Evolutionary conservation across 495 filamentous ascomycete species (phyloP).

Genomic region (Thermothielavioides terrestris): DNA sequence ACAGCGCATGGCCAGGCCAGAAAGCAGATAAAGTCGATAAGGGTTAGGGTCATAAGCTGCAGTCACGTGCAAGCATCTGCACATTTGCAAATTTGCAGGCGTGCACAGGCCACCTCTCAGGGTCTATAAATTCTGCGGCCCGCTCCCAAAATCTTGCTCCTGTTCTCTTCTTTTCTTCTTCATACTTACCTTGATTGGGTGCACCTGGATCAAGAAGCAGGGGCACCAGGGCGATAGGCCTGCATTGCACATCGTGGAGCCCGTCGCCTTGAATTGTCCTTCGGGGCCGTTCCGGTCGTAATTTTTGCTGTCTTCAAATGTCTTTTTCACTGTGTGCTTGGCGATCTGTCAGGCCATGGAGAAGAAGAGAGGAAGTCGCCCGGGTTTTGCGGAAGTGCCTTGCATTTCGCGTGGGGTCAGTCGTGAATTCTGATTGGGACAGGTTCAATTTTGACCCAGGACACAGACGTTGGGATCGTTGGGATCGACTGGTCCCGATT

Average conservation of each 20-base stretch:
- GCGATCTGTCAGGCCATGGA: constrained; percentile 18
- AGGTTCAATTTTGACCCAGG: too few species aligned
- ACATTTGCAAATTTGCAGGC: not conserved
- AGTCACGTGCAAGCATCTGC: not conserved
- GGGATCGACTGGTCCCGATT: too few species aligned
- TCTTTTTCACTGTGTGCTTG: constrained; percentile 26
- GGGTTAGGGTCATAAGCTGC: constrained; percentile 1
- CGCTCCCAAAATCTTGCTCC: constrained; percentile 3
- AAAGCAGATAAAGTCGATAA: not conserved
- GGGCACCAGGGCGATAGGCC: constrained; percentile 19
- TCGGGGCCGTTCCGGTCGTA: constrained; percentile 32
- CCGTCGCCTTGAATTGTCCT: constrained; percentile 28
- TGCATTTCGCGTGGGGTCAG: too few species aligned
- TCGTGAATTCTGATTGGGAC: too few species aligned
- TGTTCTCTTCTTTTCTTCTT: constrained; percentile 23
- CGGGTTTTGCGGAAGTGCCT: too few species aligned
- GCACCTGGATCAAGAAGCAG: constrained; percentile 25
- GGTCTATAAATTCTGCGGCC: constrained; percentile 5
- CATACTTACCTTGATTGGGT: constrained; percentile 34
- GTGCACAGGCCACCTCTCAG: constrained; percentile 14
- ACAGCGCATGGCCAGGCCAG: too few species aligned
- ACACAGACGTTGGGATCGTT: too few species aligned
- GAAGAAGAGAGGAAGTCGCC: too few species aligned
- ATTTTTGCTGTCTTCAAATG: constrained; percentile 32
- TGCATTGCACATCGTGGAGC: constrained; percentile 34